Base-by-base conservation (phyloP, 208 protist species). In the Leishmania amazonensis region DNA sequence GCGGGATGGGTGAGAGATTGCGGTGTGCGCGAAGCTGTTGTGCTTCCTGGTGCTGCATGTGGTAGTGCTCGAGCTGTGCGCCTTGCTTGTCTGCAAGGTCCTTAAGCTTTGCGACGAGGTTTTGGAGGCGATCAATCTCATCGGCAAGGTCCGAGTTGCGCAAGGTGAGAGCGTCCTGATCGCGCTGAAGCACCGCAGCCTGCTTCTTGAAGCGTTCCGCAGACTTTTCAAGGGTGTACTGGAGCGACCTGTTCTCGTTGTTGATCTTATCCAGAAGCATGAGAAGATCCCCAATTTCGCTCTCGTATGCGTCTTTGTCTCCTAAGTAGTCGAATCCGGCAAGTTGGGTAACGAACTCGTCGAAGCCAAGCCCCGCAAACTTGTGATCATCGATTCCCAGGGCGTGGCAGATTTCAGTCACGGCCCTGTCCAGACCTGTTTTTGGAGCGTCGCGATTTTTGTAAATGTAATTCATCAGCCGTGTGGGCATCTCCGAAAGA, bases 231-330 rank as follows among this genome's bases (percentile, higher is more conserved):
- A 92, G 84, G 5, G 86, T 86, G 67, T 90, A 88, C 78, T 92
- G 86, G 60, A 92, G 80, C 7, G 89, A 92, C 2, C 86, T 72
- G 65, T 92, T 92, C 54, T 92, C 89, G 71, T 85, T 90, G 81
- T 86, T 85, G 40, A 92, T 88, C 71, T 88, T 92, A 67, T 92
- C 89, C 7, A 92, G 86, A 19, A 92, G 78, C 86, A 92, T 88
- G 40, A 92, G 82, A 47, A 92, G 70, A 84, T 92, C 88, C 35
- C 88, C 88, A 77, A 92, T 92, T 70, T 92, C 88, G 65, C 88
- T 89, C 79, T 92, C 88, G 65, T 92, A 92, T 5, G 88, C 88
- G 80, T 89, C 86, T 75, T 92, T 92, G 78, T 92, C 86, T 19
- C 85, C 83, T 11, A 88, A 71, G 49, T 87, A 82, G 60, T 85